Evolutionary conservation across 371 early-diverging fungal species (phyloP).

Genomic region (Gilbertella persicaria): DNA sequence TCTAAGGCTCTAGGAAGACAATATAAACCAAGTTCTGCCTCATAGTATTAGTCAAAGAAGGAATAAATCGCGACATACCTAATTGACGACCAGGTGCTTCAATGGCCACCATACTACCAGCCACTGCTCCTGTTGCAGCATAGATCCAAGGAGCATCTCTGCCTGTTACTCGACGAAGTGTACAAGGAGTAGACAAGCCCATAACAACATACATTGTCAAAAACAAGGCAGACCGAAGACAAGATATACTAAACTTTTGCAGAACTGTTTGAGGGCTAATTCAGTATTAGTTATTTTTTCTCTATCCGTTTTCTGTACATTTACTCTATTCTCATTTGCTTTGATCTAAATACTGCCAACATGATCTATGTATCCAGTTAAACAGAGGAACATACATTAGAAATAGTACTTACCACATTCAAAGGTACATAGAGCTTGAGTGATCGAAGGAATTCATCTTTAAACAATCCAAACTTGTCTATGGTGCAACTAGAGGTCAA

Average conservation of each 20-base stretch:
- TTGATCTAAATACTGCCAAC: slow-evolving; percentile 54
- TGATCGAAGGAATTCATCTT: slow-evolving; percentile 55
- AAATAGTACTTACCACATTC: slow-evolving; percentile 57
- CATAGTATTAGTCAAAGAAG: not conserved
- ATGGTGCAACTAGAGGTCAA: slow-evolving; percentile 53
- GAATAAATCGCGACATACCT: slow-evolving; percentile 24
- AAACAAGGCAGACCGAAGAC: slow-evolving; percentile 72
- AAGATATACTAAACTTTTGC: slow-evolving; percentile 55
- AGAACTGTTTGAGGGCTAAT: slow-evolving; percentile 37
- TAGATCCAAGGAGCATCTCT: slow-evolving; percentile 59
- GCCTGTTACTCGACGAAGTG: slow-evolving; percentile 57
- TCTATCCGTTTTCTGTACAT: not conserved
- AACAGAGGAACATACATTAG: not conserved
- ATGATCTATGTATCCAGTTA: slow-evolving; percentile 44
- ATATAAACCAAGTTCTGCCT: slow-evolving; percentile 78
- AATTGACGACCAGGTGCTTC: slow-evolving; percentile 77
- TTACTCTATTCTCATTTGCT: slow-evolving; percentile 50
- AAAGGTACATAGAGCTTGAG: slow-evolving; percentile 72
- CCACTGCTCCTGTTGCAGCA: slow-evolving; percentile 64
- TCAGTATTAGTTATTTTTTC: not conserved
- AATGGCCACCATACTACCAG: slow-evolving; percentile 70
- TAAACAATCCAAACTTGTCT: slow-evolving; percentile 40
- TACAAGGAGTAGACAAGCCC: slow-evolving; percentile 69
- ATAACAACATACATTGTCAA: slow-evolving; percentile 67
- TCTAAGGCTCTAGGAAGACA: slow-evolving; percentile 82